These are phyloP conservation scores for Dryas octopetala DNA, from an alignment of 306 rosid genomes.

Conservation along the genomic window DNA sequence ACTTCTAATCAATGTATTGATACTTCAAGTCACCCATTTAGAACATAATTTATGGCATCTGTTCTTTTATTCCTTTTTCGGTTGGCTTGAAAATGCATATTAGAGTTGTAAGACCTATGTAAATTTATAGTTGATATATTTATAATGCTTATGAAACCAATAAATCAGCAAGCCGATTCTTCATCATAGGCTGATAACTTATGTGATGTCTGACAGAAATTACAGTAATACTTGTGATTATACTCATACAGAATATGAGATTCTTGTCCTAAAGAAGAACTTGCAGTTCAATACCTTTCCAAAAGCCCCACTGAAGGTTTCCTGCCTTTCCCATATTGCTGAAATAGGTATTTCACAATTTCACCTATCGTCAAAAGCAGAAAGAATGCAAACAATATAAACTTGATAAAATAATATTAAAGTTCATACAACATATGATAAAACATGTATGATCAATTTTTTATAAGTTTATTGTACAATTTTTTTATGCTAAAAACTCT, in stretches of 20 bases:
- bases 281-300: conserved; percentile 61
- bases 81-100: no score
- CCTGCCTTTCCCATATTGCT: conserved; percentile 74
- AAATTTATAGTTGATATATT: not conserved
- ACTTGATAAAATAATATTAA: not conserved
- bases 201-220: not conserved
- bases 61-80: no score
- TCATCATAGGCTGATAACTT: not conserved
- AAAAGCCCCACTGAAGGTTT: conserved; percentile 66
- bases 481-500: no score
- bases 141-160: not conserved
- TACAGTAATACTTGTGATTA: conserved; percentile 19
- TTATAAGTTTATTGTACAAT: no score
- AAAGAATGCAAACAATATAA: conserved; percentile 24
- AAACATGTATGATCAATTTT: not conserved
- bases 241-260: not conserved
- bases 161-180: not conserved
- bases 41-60: not conserved
- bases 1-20: no score
- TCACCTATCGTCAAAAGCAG: conserved; percentile 56
- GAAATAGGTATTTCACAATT: conserved; percentile 77
- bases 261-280: conserved; percentile 3
- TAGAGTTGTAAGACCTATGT: not conserved
- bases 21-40: no score
- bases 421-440: not conserved